Conservation (phyloP, 1,284 basidiomycete genomes). For the Vanrija pseudolonga region DNA sequence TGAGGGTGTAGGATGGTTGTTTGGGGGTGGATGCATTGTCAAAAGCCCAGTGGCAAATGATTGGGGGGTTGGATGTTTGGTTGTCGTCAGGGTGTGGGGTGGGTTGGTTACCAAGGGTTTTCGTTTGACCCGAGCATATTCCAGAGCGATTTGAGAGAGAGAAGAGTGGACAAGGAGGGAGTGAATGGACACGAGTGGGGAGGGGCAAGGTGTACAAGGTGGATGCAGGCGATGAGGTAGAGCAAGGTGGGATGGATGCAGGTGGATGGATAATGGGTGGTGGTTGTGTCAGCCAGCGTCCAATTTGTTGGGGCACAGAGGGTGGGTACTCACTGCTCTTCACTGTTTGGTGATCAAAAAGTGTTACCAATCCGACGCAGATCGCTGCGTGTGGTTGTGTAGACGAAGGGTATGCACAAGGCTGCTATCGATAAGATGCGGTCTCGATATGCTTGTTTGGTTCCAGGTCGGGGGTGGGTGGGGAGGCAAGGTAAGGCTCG, state of each 20-base stretch:
- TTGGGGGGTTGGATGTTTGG: neutral
- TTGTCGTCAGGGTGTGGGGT: neutral
- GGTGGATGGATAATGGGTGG: neutral
- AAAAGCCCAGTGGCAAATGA: neutral
- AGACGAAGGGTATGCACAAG: neutral
- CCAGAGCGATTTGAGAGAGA: too few relatives aligned
- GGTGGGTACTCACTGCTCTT: too few relatives aligned
- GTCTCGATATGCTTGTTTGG: conserved; percentile 7
- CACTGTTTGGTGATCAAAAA: too few relatives aligned
- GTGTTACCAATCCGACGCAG: too few relatives aligned
- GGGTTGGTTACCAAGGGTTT: neutral
- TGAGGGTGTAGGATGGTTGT: conserved; percentile 4
- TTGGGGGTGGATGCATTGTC: neutral
- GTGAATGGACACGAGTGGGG: too few relatives aligned
- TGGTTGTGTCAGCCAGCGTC: neutral
- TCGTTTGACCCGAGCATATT: too few relatives aligned
- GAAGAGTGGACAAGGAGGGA: neutral
- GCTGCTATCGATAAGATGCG: conserved; percentile 10
- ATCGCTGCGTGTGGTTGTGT: neutral
- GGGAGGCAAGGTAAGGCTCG: neutral
- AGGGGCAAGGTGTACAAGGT: neutral
- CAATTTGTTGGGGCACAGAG: too few relatives aligned
- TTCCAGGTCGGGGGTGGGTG: conserved; percentile 6
- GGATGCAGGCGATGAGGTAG: neutral
- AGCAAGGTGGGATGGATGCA: neutral